Evolutionary conservation across 495 filamentous ascomycete species (phyloP), one percentile per base, ranked within the genome.

Genomic region (Penicillium salamii): DNA sequence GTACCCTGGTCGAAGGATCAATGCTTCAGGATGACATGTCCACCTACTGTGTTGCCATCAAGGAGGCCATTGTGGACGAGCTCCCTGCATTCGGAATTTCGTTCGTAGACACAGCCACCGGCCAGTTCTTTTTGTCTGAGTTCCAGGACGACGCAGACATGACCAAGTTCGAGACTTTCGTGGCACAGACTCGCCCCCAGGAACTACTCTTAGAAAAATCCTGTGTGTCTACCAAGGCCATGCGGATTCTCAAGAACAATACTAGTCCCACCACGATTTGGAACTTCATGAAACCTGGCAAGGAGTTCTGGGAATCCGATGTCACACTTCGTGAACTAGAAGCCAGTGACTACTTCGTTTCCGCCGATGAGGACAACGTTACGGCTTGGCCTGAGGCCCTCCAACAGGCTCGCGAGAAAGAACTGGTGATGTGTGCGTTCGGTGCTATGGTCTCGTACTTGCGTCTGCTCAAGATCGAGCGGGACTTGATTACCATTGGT

Each of bases 11-110:
- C 32, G 95, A 99, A 44, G 90, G 87, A 12, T 85, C 86, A 52
- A 97, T 99, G 95, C 82, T 99, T 15, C 91, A 97, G 66, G 91
- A 97, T 63, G 95, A 97, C 62, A 96, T 95, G 85, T 90, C 93
- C 2, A 95, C 90, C 0, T 99, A 87, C 68, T 99, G 95, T 69
- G 90, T 92, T 45, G 89, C 95, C 2, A 93, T 99, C 68, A 97
- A 97, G 67, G 92, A 97, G 63, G 83, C 81, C 0, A 77, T 88
- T 15, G 69, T 85, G 2, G 86, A 91, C 46, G 85, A 84, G 32
- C 77, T 82, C 32, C 92, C 93, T 17, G 83, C 82, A 1, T 97
- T 97, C 63, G 95, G 95, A 13, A 82, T 97, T 34, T 83, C 89
- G 1, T 97, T 97, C 66, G 91, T 97, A 18, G 95, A 99, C 60